Evolutionary conservation across 2,329 filamentous ascomycete species (phyloP).

Genomic region (Sclerotinia subarctica): DNA sequence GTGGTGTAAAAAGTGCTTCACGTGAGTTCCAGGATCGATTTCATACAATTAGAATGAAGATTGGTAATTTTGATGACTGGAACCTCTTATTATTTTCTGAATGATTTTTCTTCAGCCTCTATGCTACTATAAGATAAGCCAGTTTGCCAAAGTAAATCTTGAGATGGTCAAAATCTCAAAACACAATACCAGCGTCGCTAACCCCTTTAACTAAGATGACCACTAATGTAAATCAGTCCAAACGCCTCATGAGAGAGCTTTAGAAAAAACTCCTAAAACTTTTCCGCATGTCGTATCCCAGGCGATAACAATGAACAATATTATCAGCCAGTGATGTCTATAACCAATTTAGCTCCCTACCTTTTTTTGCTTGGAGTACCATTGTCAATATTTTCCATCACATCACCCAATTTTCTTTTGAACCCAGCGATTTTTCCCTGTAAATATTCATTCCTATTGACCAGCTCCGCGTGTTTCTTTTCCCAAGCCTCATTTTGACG

Average conservation of each 20-base stretch:
- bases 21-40: neutral
- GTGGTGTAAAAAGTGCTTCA: neutral
- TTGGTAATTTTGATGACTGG: too few relatives aligned
- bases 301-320: too few relatives aligned
- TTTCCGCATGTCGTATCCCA: too few relatives aligned
- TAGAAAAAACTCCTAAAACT: neutral
- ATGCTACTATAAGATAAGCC: too few relatives aligned
- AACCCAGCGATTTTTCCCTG: neutral
- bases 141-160: accelerated
- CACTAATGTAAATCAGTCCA: neutral
- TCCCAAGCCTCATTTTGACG: neutral
- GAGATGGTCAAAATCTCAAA: neutral
- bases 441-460: neutral
- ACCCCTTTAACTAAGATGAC: neutral
- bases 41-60: neutral
- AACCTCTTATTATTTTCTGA: too few relatives aligned
- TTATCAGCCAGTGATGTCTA: neutral
- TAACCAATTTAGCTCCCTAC: accelerated
- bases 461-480: neutral
- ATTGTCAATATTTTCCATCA: neutral
- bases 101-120: neutral
- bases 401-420: neutral
- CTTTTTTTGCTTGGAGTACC: neutral
- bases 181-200: neutral
- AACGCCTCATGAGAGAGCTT: neutral